A percentile compares a stretch with the other conserved stretches of the same genome.
Conservation (phyloP, 2,329 filamentous ascomycete genomes). For the Penicillium rolfsii region DNA sequence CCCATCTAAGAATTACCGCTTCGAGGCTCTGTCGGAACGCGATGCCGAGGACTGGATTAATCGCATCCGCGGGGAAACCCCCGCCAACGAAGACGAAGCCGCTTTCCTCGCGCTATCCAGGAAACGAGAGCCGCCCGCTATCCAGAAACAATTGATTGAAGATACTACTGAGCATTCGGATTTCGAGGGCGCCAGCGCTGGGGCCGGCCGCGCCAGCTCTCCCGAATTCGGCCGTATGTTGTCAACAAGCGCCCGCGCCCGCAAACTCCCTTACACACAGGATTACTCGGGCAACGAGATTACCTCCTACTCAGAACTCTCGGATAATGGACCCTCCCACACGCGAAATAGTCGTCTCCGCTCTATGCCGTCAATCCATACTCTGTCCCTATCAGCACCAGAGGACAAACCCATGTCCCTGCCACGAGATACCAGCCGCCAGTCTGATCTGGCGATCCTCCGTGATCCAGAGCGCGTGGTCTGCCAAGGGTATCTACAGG, state of each 20-base stretch:
- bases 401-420: constrained; percentile 38
- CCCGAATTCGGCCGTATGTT: constrained; percentile 39
- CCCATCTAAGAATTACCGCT: constrained; percentile 85
- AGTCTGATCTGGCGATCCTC: constrained; percentile 57
- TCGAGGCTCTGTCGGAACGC: constrained; percentile 72
- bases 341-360: constrained; percentile 33
- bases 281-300: constrained; percentile 68
- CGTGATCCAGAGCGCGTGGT: constrained; percentile 86
- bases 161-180: constrained; percentile 51
- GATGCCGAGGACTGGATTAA: constrained; percentile 88
- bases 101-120: constrained; percentile 63
- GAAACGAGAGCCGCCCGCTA: constrained; percentile 24
- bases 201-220: constrained; percentile 34
- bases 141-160: constrained; percentile 37
- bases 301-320: constrained; percentile 84
- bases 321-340: constrained; percentile 56
- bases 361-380: constrained; percentile 36
- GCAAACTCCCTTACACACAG: constrained; percentile 43
- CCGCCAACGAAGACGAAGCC: constrained; percentile 86
- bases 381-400: constrained; percentile 35
- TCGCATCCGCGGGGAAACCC: constrained; percentile 74
- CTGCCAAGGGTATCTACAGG: constrained; percentile 87
- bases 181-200: constrained; percentile 35
- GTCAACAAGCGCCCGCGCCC: constrained; percentile 33
- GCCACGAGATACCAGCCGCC: constrained; percentile 63